phyloP scores from a whole-genome alignment of 345 rosid genomes.

The Eucalyptus shirleyi region DNA sequence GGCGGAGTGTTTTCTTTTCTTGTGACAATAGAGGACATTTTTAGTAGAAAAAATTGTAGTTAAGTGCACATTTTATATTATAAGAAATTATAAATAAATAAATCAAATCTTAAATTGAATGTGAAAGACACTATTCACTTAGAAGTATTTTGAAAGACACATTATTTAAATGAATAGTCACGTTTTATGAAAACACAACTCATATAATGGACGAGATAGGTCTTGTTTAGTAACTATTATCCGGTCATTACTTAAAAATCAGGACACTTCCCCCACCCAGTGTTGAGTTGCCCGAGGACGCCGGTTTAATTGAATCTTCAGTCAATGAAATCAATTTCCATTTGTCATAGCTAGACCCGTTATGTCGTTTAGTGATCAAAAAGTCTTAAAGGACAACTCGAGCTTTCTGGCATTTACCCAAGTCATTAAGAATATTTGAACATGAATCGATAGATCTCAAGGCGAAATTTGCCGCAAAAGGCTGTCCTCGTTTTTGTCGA shows the following conservation, averaged over 20 bases:
- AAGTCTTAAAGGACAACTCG: background rate
- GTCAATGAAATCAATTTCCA: background rate
- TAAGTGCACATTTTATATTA: background rate
- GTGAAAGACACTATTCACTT: background rate
- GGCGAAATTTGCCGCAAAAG: background rate
- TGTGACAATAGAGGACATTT: background rate
- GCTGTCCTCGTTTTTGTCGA: background rate
- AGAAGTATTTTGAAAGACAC: background rate
- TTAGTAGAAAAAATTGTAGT: background rate
- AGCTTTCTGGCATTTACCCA: background rate
- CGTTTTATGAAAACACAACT: background rate
- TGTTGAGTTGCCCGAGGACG: background rate
- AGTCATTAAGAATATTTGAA: background rate
- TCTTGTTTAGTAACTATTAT: background rate
- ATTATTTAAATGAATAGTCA: too few species aligned
- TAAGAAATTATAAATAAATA: too few species aligned
- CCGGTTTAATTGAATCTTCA: background rate
- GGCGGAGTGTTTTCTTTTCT: background rate
- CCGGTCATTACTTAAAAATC: background rate
- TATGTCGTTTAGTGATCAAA: background rate
- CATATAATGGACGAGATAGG: background rate
- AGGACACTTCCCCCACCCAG: background rate
- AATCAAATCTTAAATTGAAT: background rate
- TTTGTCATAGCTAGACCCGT: background rate
- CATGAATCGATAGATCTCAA: background rate